Evolutionary conservation across 148 eudicot genomes (phyloP).

Genomic region (Cornus suecica): DNA sequence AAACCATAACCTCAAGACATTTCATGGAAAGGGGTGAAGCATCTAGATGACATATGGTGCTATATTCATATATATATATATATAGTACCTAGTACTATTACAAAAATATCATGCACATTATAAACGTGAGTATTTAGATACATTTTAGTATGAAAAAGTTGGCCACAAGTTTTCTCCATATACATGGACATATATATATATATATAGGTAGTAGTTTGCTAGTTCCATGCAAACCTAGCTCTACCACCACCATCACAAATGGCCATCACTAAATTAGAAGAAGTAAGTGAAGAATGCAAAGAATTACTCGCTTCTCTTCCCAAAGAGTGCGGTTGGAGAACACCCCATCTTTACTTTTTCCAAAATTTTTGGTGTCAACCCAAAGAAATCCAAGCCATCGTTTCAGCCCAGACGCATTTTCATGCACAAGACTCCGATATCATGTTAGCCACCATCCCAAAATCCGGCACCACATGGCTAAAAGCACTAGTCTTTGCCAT

Average conservation of each 20-base stretch:
- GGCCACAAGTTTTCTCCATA: too few species aligned
- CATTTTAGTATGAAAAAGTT: too few species aligned
- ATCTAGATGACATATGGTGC: too few species aligned
- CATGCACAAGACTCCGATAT: conserved; percentile 39
- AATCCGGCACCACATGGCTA: conserved; percentile 74
- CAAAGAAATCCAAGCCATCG: conserved; percentile 39
- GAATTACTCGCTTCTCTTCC: conserved; percentile 38
- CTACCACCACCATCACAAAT: not conserved
- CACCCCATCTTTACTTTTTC: conserved; percentile 32
- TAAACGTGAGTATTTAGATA: too few species aligned
- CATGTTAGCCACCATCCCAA: conserved; percentile 43
- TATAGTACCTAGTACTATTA: too few species aligned
- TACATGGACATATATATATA: too few species aligned
- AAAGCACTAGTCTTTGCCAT: conserved; percentile 52
- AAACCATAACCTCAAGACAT: too few species aligned
- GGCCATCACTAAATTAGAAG: not conserved
- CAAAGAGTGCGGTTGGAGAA: conserved; percentile 41
- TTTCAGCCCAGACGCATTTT: conserved; percentile 31
- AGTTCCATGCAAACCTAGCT: not conserved
- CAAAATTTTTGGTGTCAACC: conserved; percentile 56
- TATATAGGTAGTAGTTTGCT: not conserved
- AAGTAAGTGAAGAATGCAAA: conserved; percentile 7
- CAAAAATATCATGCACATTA: too few species aligned
- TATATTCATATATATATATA: too few species aligned
- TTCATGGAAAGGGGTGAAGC: too few species aligned